Evolutionary conservation across 2,329 filamentous ascomycete genomes (phyloP), one percentile per base, ranked within the genome.

Genomic region (Neonectria sp.): DNA sequence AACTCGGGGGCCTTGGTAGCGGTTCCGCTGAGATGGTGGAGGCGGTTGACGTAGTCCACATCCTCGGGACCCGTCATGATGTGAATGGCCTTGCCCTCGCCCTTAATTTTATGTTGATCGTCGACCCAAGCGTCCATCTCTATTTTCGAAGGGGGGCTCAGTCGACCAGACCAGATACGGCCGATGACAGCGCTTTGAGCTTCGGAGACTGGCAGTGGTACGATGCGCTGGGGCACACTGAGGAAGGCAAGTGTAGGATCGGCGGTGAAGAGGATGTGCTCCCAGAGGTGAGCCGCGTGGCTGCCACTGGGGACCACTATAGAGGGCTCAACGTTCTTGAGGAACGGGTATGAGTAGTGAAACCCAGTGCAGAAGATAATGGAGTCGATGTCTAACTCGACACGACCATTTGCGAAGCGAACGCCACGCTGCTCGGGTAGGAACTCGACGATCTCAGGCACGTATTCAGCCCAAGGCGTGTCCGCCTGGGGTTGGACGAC

Each of bases 341-440:
- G 75, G 74, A 97, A 97, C 0, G 94, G 94, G 61, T 92, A 92
- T 1, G 91, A 90, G 81, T 94, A 97, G 68, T 95, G 88, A 76
- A 96, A 97, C 0, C 95, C 95, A 0, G 95, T 97, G 78, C 93
- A 94, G 79, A 95, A 97, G 17, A 97, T 77, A 12, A 97, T 82
- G 0, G 88, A 86, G 75, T 97, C 94, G 55, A 97, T 81, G 27
- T 89, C 82, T 2, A 81, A 80, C 76, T 94, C 92, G 8, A 91
- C 76, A 0, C 83, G 84, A 1, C 90, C 91, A 70, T 93, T 85
- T 48, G 86, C 83, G 65, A 95, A 93, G 40, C 86, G 83, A 0
- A 94, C 62, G 84, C 78, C n/a, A 81, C 83, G 27, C 82, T 85
- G 68, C 83, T 83, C 73, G 0, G 79, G 74, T 35, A 76, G 79